Percentiles rank a stretch among this genome's conserved stretches.
These are phyloP conservation scores for Ceratocystis papillata DNA, from an alignment of 2,329 filamentous ascomycete species.

Conservation along the genomic window DNA sequence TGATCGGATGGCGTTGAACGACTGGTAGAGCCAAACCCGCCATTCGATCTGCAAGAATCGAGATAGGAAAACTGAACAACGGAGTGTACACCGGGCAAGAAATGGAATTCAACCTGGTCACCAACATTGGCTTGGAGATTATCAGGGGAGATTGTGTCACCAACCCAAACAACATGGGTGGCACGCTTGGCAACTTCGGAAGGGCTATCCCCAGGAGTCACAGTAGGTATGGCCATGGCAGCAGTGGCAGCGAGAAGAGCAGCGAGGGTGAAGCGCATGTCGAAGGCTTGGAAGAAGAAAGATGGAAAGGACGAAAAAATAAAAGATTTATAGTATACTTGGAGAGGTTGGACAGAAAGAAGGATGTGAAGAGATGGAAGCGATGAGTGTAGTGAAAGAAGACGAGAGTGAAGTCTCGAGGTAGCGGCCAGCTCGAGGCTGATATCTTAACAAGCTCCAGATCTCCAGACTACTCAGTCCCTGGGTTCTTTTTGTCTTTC, in stretches of 20 bases:
- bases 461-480: too few relatives aligned
- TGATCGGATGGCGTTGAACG: too few relatives aligned
- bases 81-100: neutral
- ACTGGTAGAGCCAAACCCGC: neutral
- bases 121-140: neutral
- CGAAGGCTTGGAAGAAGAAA: too few relatives aligned
- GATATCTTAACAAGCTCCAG: too few relatives aligned
- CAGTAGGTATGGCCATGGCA: neutral
- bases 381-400: too few relatives aligned
- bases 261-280: neutral
- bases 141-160: neutral
- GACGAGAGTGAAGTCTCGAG: too few relatives aligned
- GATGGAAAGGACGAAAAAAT: too few relatives aligned
- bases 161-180: neutral
- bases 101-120: neutral
- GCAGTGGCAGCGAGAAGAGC: neutral
- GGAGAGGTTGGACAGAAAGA: too few relatives aligned
- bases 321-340: too few relatives aligned
- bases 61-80: slow-evolving; percentile 30
- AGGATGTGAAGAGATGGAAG: too few relatives aligned
- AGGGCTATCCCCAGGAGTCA: neutral
- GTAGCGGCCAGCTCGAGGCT: too few relatives aligned
- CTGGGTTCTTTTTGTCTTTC: too few relatives aligned
- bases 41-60: slow-evolving; percentile 34
- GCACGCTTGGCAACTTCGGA: neutral